Evolutionary conservation across 2,329 filamentous ascomycete species (phyloP).

Genomic region (Ophiostoma tasmaniense): DNA sequence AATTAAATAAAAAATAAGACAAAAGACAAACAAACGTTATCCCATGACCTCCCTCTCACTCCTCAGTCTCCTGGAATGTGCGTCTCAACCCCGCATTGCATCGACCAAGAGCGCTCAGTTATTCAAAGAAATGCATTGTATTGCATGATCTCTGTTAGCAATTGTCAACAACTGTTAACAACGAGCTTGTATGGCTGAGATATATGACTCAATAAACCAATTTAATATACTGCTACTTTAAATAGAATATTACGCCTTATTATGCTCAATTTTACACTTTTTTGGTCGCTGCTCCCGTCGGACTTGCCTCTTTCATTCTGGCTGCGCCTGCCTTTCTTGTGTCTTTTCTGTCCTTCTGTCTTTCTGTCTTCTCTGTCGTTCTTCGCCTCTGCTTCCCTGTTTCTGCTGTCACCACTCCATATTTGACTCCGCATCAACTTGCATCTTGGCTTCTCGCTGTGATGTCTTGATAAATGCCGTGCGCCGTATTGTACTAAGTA

Average conservation of each 20-base stretch:
- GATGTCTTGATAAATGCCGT: too few relatives aligned
- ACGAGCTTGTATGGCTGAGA: neutral
- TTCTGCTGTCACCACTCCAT: neutral
- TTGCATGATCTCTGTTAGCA: too few relatives aligned
- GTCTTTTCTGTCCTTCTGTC: neutral
- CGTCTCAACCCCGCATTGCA: slow-evolving; percentile 1
- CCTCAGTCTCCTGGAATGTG: neutral
- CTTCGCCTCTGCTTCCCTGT: neutral
- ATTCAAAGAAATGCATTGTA: neutral
- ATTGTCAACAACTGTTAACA: neutral
- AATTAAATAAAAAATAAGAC: neutral
- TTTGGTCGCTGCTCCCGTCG: neutral
- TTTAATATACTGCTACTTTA: neutral
- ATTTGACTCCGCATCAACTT: neutral
- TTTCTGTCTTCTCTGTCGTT: neutral
- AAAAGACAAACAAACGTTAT: neutral
- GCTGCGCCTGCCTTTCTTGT: neutral
- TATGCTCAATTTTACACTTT: neutral
- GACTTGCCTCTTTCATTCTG: neutral
- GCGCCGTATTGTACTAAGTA: too few relatives aligned
- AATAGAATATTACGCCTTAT: neutral
- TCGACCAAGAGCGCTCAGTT: neutral
- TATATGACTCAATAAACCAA: neutral
- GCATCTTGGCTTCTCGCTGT: neutral
- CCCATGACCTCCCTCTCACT: neutral